Conservation (phyloP, 2,329 filamentous ascomycete species). For the Cryphonectria parasitica region DNA sequence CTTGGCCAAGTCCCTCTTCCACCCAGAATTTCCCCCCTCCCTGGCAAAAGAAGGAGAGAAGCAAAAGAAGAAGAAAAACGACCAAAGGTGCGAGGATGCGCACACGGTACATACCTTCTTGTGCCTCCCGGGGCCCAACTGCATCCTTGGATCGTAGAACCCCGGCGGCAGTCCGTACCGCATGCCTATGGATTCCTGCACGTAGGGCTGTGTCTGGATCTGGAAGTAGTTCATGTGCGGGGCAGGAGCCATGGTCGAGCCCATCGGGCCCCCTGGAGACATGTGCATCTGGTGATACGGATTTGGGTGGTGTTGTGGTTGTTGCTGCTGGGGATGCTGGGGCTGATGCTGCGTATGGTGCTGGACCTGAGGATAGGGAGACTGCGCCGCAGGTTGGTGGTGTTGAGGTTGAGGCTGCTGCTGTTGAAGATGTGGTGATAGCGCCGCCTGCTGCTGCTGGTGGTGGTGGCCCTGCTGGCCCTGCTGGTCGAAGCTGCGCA, state of each 20-base stretch:
- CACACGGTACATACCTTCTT: constrained; percentile 55
- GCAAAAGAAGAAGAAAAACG: background rate
- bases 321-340: constrained; percentile 22
- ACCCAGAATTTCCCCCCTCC: background rate
- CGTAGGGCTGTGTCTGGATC: constrained; percentile 46
- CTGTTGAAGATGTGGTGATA: constrained; percentile 19
- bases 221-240: constrained; percentile 50
- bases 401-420: constrained; percentile 27
- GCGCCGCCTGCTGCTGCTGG: constrained; percentile 21
- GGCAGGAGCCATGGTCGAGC: constrained; percentile 43
- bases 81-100: constrained; percentile 6
- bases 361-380: constrained; percentile 27
- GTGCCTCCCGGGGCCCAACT: constrained; percentile 53
- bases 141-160: constrained; percentile 49
- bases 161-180: constrained; percentile 52
- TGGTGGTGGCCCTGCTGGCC: constrained; percentile 28
- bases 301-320: constrained; percentile 28
- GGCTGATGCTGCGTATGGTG: constrained; percentile 32
- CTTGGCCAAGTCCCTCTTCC: background rate
- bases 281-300: constrained; percentile 33
- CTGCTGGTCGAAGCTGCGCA: constrained; percentile 34
- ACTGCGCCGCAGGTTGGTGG: constrained; percentile 25
- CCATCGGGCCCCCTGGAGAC: constrained; percentile 41
- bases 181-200: constrained; percentile 48
- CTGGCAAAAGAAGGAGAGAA: background rate